Base-by-base conservation (phyloP, 2,329 filamentous ascomycete genomes). In the Pseudocercospora fuligena region DNA sequence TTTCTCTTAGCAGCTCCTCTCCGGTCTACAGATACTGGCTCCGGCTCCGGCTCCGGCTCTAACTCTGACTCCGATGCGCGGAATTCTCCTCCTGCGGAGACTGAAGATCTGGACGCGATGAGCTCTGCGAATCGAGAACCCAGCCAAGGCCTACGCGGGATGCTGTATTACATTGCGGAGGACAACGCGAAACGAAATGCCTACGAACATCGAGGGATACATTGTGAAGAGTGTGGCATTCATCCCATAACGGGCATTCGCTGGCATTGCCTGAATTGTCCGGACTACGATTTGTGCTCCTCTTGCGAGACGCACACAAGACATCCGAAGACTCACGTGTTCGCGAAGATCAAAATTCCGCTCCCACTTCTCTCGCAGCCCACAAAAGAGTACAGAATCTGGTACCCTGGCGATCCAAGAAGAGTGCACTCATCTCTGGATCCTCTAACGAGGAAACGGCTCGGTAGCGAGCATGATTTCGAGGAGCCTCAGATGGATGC, bases 221-320 rank as follows among this genome's bases (percentile, higher is more conserved):
- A 90, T 43, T 99, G 95, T 78, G 97, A 98, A 78, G 89, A 89
- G 59, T 99, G 95, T 74, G 92, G 92, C 63, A 89, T 91, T 74
- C 89, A 92, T 59, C 94, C 95, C 12, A 98, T 99, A 68, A 90
- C 92, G 61, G 95, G 95, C 16, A 91, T 97, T 67, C 88, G 95
- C 65, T 99, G 97, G 82, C 91, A 94, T 66, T 99, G 95, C 80
- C 90, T 93, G 73, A 98, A 99, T 81, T 99, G 95, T 77, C 89
- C 92, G 70, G 94, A 99, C 79, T 98, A 93, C 77, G 95, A 99
- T 77, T 87, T 99, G 1, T 99, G 95, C 82, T 93, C 97, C 76
- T 90, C 90, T 7, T 99, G 95, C 80, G 94, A 99, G 80, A 83
- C 86, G 16, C 63, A 68, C 2, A 70, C 70, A 4, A 79, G 83